phyloP scores from a whole-genome alignment of 2,329 filamentous ascomycete species.

The Xylaria sp. region DNA sequence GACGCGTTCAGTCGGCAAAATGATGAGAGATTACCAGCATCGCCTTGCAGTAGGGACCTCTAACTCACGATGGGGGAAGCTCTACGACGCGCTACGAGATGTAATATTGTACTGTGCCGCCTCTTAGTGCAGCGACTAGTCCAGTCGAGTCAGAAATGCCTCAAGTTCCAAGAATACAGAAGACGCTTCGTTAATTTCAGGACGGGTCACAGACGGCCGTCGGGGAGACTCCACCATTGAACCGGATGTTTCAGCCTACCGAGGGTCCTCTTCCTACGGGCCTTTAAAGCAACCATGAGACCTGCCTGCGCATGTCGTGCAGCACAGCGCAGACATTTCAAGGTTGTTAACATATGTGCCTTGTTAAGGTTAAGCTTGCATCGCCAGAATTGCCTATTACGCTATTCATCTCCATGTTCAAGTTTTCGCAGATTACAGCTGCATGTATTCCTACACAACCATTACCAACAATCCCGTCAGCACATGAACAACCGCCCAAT shows the following conservation, averaged over 20 bases:
- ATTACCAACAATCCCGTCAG: conserved; percentile 17
- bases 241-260: conserved; percentile 35
- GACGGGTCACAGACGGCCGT: conserved; percentile 16
- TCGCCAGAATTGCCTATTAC: conserved; percentile 1
- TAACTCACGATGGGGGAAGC: not conserved
- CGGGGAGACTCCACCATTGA: conserved; percentile 24
- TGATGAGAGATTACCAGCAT: conserved; percentile 10
- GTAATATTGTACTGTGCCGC: not conserved
- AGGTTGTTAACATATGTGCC: not conserved
- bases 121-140: not conserved
- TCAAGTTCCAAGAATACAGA: conserved; percentile 13
- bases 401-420: conserved; percentile 10
- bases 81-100: not conserved
- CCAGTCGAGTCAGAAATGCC: conserved; percentile 21
- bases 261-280: conserved; percentile 21
- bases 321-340: not conserved
- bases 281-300: conserved; percentile 14
- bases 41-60: not conserved
- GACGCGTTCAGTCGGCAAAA: conserved; percentile 25
- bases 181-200: conserved; percentile 8
- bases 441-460: conserved; percentile 29
- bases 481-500: conserved; percentile 25
- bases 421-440: conserved; percentile 31
- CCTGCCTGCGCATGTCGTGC: conserved; percentile 21
- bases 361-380: conserved; percentile 3